phyloP scores from a whole-genome alignment of 371 early-diverging fungal species.

The Basidiobolus meristosporus region DNA sequence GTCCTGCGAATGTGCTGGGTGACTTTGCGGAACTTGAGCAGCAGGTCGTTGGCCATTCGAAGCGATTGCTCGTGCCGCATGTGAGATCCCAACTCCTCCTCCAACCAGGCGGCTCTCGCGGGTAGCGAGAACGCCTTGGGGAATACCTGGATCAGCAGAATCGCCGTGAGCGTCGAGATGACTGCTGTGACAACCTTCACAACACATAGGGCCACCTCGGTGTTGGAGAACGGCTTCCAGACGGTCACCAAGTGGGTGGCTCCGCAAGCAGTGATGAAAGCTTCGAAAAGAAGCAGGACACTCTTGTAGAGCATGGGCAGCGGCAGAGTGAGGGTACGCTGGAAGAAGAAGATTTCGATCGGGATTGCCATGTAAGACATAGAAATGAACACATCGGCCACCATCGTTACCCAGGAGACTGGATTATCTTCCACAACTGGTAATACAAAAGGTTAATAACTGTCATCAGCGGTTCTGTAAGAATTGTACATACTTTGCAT shows the following conservation, averaged over 20 bases:
- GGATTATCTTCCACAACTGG: too few species aligned
- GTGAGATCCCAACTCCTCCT: conserved; percentile 1
- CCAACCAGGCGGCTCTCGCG: conserved; percentile 1
- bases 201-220: neutral
- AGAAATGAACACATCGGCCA: conserved; percentile 1
- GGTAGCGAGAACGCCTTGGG: too few species aligned
- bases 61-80: conserved; percentile 2
- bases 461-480: too few species aligned
- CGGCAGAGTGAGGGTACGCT: conserved; percentile 1
- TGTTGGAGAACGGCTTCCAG: neutral
- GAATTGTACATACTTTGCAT: too few species aligned
- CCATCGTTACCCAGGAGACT: too few species aligned
- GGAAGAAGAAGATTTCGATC: conserved; percentile 3
- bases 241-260: conserved; percentile 1
- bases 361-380: conserved; percentile 3
- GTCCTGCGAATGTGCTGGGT: too few species aligned
- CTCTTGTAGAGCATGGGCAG: conserved; percentile 1
- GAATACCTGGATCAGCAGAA: too few species aligned
- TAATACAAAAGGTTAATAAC: too few species aligned
- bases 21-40: too few species aligned
- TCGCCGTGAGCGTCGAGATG: neutral
- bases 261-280: too few species aligned
- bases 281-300: too few species aligned
- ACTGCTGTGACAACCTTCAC: conserved; percentile 1
- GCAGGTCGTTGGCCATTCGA: too few species aligned